phyloP scores from a whole-genome alignment of 208 protist species.

The Crithidia expoeki region DNA sequence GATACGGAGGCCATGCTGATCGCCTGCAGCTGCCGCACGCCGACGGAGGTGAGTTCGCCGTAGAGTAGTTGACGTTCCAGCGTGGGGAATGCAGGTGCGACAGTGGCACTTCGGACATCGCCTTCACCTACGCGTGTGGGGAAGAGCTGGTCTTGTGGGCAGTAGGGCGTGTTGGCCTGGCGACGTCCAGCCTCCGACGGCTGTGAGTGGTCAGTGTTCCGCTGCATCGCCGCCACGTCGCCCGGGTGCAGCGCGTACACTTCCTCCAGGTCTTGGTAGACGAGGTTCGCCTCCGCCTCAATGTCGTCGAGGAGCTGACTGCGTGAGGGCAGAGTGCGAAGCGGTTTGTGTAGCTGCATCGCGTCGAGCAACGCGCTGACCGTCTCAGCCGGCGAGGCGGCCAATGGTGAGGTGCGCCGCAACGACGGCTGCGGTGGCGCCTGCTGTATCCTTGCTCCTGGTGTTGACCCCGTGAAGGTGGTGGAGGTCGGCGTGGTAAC shows the following conservation, averaged over 20 bases:
- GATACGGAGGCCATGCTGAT: conserved; percentile 33
- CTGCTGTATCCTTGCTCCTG: too few relatives aligned
- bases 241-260: conserved; percentile 47
- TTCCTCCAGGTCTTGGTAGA: conserved; percentile 53
- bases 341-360: conserved; percentile 37
- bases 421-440: not conserved
- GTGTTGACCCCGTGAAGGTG: too few relatives aligned
- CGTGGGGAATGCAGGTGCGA: not conserved
- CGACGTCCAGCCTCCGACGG: not conserved
- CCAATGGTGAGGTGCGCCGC: not conserved
- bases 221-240: conserved; percentile 36
- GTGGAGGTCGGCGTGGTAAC: not conserved
- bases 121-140: not conserved
- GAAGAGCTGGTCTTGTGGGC: not conserved
- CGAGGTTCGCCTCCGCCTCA: conserved; percentile 49
- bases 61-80: conserved; percentile 51
- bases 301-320: conserved; percentile 51
- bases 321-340: conserved; percentile 24
- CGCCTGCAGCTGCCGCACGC: conserved; percentile 63
- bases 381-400: not conserved
- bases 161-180: not conserved
- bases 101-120: too few relatives aligned
- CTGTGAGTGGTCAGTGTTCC: not conserved
- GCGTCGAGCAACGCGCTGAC: conserved; percentile 29
- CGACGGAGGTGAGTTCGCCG: conserved; percentile 72